A percentile compares a stretch with the other conserved stretches of the same genome.
These are phyloP conservation scores for Penicillium taxi DNA, from an alignment of 495 filamentous ascomycete species.

Conservation along the genomic window DNA sequence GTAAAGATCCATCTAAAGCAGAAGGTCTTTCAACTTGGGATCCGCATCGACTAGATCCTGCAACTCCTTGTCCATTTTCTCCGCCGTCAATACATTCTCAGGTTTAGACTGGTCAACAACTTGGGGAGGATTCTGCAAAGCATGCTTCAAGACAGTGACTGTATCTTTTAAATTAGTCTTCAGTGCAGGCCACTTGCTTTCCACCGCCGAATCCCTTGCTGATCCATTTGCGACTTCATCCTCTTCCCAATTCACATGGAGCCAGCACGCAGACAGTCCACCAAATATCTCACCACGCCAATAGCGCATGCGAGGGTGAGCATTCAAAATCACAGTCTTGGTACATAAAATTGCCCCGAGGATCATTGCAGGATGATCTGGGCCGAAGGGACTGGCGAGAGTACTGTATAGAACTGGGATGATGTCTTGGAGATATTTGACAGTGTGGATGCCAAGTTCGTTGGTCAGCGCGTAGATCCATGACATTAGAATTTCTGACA, in stretches of 20 bases:
- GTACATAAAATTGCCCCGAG: constrained; percentile 44
- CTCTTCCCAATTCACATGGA: no score
- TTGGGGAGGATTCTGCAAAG: constrained; percentile 22
- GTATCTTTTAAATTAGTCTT: constrained; percentile 36
- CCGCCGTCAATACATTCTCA: constrained; percentile 18
- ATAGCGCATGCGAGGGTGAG: constrained; percentile 62
- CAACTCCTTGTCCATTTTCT: constrained; percentile 25
- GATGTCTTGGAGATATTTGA: constrained; percentile 68
- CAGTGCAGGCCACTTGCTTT: no score
- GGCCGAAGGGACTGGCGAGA: constrained; percentile 63
- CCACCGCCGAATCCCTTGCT: no score
- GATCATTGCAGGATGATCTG: constrained; percentile 48
- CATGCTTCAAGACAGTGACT: constrained; percentile 31
- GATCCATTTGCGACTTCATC: no score
- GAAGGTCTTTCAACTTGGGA: constrained; percentile 22
- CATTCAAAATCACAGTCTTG: constrained; percentile 52
- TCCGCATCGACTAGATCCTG: constrained; percentile 31
- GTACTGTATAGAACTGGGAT: constrained; percentile 59
- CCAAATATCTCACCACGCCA: constrained; percentile 65
- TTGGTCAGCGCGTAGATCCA: constrained; percentile 46
- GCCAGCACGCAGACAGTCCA: constrained; percentile 59
- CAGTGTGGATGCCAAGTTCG: constrained; percentile 58
- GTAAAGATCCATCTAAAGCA: constrained; percentile 7
- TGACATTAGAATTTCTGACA: constrained; percentile 49
- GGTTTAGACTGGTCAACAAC: constrained; percentile 6